A percentile compares a stretch with the other conserved stretches of the same genome.
phyloP scores from a whole-genome alignment of 2,329 filamentous ascomycete genomes.

The Cladosporium sp. region DNA sequence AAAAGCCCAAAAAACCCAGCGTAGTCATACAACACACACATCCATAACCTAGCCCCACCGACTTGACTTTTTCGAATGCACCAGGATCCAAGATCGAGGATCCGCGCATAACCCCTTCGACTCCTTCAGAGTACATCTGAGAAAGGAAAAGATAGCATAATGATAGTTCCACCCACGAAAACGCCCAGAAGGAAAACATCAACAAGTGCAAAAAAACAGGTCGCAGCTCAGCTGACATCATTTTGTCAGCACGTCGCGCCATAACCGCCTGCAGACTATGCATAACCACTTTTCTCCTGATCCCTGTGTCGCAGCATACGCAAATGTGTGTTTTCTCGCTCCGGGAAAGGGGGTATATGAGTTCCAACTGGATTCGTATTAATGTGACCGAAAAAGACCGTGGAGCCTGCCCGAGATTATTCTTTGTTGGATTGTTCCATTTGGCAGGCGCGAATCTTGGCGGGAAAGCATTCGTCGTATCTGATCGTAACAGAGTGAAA shows the following conservation, averaged over 20 bases:
- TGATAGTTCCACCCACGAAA: neutral
- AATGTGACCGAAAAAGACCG: neutral
- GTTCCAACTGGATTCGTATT: neutral
- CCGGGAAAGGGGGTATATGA: neutral
- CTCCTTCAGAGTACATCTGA: neutral
- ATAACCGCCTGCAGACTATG: neutral
- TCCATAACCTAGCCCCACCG: neutral
- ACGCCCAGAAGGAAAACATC: neutral
- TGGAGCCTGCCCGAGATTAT: neutral
- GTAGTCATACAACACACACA: neutral
- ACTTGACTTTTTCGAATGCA: neutral
- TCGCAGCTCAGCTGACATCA: neutral
- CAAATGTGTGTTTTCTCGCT: neutral
- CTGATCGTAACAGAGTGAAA: neutral
- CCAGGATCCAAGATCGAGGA: neutral
- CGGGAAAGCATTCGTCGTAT: neutral
- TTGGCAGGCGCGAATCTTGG: neutral
- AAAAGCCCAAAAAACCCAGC: neutral
- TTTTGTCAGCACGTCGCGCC: neutral
- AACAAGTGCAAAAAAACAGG: neutral
- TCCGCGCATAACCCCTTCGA: neutral
- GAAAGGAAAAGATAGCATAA: neutral
- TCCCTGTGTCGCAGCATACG: neutral
- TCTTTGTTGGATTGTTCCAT: neutral
- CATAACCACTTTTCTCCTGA: neutral